Conservation (phyloP, 768 basidiomycete species). For the Serpula lacrymans region DNA sequence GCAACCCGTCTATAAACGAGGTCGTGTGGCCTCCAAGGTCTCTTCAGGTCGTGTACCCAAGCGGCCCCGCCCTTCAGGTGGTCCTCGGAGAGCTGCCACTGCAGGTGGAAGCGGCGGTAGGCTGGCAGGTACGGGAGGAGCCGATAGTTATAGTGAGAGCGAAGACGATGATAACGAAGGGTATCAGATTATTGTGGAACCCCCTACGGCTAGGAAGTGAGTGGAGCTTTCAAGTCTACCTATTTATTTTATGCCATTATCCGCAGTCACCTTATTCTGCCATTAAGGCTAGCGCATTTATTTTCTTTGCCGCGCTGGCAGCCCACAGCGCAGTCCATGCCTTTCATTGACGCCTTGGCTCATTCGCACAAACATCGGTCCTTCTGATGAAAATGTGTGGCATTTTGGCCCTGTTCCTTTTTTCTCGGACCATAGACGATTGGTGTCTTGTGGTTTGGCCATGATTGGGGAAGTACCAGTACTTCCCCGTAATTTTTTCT, state of each 20-base stretch:
- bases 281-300: not conserved
- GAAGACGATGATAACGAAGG: constrained; percentile 25
- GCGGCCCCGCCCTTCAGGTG: constrained; percentile 13
- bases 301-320: not conserved
- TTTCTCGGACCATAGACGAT: no score
- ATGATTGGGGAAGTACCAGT: no score
- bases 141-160: constrained; percentile 25
- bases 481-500: no score
- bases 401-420: no score
- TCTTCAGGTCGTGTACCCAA: constrained; percentile 20
- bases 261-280: not conserved
- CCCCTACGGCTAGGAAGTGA: no score
- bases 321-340: constrained; percentile 2
- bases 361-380: no score
- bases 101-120: constrained; percentile 8
- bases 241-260: constrained; percentile 1
- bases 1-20: not conserved
- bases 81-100: not conserved
- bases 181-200: no score
- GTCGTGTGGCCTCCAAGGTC: constrained; percentile 17
- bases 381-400: no score
- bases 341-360: no score
- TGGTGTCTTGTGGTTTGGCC: no score
- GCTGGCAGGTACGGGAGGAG: constrained; percentile 3
- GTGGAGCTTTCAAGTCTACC: constrained; percentile 13